These are phyloP conservation scores for Chlorella sp. DNA, from an alignment of 139 green algal genomes.

Conservation along the genomic window DNA sequence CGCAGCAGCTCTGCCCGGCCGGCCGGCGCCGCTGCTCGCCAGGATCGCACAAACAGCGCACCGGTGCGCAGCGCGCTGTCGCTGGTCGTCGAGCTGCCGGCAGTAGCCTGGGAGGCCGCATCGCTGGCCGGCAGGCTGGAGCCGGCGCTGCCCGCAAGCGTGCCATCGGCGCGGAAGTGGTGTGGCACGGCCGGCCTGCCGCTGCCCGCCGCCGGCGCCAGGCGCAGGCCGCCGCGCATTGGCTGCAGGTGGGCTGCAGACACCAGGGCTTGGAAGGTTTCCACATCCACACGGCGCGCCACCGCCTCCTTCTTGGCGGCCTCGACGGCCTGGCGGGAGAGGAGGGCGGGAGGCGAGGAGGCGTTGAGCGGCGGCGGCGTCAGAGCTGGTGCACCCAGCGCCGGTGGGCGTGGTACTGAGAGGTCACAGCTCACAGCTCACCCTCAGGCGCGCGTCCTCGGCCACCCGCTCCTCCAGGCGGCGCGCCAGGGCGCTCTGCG, in stretches of 20 bases:
- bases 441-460: too few species aligned
- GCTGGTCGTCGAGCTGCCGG: background rate
- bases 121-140: background rate
- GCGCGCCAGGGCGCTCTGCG: too few species aligned
- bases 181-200: background rate
- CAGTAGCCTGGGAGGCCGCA: background rate
- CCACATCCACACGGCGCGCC: background rate
- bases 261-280: slow-evolving; percentile 22
- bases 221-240: slow-evolving; percentile 12
- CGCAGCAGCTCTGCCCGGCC: background rate
- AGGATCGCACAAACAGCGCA: background rate
- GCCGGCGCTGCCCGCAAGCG: background rate
- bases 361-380: background rate
- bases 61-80: slow-evolving; percentile 15
- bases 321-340: background rate
- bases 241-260: slow-evolving; percentile 23
- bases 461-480: too few species aligned
- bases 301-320: slow-evolving; percentile 23
- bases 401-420: too few species aligned
- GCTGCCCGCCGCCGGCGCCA: background rate
- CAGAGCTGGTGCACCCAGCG: background rate
- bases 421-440: too few species aligned
- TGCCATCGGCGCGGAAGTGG: slow-evolving; percentile 8
- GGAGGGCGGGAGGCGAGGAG: too few species aligned
- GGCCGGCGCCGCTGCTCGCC: background rate